phyloP scores from a whole-genome alignment of 2,329 filamentous ascomycete genomes.

The Penicillium sp. region DNA sequence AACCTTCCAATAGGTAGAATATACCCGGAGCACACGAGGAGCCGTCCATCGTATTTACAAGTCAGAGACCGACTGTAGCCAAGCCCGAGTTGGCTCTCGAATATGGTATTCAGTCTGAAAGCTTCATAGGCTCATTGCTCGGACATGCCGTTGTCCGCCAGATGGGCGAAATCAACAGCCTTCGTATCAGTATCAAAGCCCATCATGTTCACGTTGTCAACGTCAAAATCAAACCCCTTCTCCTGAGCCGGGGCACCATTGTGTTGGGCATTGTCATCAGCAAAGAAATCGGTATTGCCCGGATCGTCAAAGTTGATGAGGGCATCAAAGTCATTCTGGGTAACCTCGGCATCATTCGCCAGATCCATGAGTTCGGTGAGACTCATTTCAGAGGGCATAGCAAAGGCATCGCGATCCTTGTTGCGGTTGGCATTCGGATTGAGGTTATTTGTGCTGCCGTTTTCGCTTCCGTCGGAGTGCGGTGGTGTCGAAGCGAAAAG shows the following conservation, averaged over 20 bases:
- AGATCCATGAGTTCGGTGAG: constrained; percentile 44
- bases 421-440: constrained; percentile 29
- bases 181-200: constrained; percentile 22
- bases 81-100: background rate
- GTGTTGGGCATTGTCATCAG: constrained; percentile 26
- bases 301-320: constrained; percentile 48
- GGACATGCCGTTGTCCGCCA: constrained; percentile 6
- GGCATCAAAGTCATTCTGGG: constrained; percentile 47
- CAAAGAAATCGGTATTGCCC: constrained; percentile 34
- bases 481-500: constrained; percentile 43
- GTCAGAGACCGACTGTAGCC: background rate
- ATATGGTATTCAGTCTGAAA: background rate
- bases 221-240: constrained; percentile 21
- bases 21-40: background rate
- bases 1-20: background rate
- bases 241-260: constrained; percentile 5
- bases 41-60: background rate
- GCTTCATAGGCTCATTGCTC: background rate
- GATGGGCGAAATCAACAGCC: constrained; percentile 18
- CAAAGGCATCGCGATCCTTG: constrained; percentile 24
- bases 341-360: constrained; percentile 46
- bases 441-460: constrained; percentile 41
- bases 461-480: constrained; percentile 44
- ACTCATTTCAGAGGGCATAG: constrained; percentile 37
- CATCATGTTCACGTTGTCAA: constrained; percentile 22